Percentiles rank a stretch among this genome's conserved stretches.
These are phyloP conservation scores for Candolleomyces eurysporus DNA, from an alignment of 768 basidiomycete genomes.

Conservation along the genomic window DNA sequence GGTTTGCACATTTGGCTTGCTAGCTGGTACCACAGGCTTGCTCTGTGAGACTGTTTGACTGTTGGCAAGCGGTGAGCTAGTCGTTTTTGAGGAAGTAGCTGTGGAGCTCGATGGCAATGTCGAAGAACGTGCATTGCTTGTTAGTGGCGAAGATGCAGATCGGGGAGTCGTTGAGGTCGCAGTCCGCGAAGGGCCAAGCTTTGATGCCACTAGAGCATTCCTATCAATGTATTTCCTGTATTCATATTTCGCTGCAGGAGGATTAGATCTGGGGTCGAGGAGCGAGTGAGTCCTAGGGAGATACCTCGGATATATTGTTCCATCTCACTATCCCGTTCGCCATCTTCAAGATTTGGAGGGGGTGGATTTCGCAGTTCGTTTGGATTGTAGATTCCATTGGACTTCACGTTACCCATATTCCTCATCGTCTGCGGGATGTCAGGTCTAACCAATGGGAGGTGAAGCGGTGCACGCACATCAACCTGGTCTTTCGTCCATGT, in stretches of 20 bases:
- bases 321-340: constrained; percentile 84
- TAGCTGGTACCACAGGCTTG: constrained; percentile 11
- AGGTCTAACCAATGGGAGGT: constrained; percentile 6
- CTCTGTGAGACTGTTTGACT: constrained; percentile 9
- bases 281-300: constrained; percentile 20
- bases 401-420: constrained; percentile 75
- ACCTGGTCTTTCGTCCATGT: constrained; percentile 87
- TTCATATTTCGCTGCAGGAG: constrained; percentile 70
- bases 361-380: constrained; percentile 82
- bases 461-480: constrained; percentile 51
- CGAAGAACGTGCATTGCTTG: constrained; percentile 10
- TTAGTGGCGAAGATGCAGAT: constrained; percentile 16
- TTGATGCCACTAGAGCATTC: constrained; percentile 44
- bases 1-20: constrained; percentile 15
- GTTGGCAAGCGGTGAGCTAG: constrained; percentile 8
- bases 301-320: constrained; percentile 87
- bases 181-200: constrained; percentile 44
- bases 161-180: constrained; percentile 25
- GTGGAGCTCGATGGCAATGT: constrained; percentile 5
- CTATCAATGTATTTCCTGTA: constrained; percentile 65
- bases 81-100: constrained; percentile 10
- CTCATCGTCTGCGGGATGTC: constrained; percentile 61
- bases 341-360: constrained; percentile 74
- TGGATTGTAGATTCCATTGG: constrained; percentile 79
- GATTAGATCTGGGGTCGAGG: neutral